Conservation (phyloP, 192 early-diverging fungal species). For the Phycomyces nitens region DNA sequence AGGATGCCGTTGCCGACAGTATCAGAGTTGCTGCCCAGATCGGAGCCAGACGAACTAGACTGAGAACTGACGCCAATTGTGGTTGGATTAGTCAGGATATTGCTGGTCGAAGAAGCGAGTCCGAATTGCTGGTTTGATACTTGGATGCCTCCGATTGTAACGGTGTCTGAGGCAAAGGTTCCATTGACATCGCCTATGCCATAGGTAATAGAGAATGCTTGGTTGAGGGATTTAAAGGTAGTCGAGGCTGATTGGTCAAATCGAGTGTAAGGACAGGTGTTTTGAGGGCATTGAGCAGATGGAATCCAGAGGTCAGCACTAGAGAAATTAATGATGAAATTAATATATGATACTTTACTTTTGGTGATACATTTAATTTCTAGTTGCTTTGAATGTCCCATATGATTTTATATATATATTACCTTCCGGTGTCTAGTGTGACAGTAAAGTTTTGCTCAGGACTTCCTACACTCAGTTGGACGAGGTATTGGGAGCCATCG, state of each 20-base stretch:
- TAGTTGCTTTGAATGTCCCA: background rate
- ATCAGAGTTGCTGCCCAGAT: background rate
- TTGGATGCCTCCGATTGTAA: constrained; percentile 23
- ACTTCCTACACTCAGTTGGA: constrained; percentile 21
- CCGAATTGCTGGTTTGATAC: constrained; percentile 35
- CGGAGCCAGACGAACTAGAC: background rate
- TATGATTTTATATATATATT: background rate
- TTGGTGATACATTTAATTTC: constrained; percentile 2
- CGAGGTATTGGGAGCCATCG: constrained; percentile 26
- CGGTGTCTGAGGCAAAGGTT: constrained; percentile 29
- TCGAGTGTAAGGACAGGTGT: constrained; percentile 11
- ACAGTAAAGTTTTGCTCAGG: constrained; percentile 30
- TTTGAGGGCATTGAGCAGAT: constrained; percentile 14
- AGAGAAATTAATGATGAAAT: background rate
- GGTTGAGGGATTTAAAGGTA: constrained; percentile 6
- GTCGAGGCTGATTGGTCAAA: constrained; percentile 17
- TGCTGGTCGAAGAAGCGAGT: constrained; percentile 13
- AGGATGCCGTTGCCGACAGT: constrained; percentile 28
- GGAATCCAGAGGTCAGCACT: constrained; percentile 34
- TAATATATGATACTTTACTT: background rate
- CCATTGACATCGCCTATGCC: constrained; percentile 27
- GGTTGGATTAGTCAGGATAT: constrained; percentile 28
- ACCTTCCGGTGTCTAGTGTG: constrained; percentile 33
- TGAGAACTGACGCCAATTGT: background rate
- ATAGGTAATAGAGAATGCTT: constrained; percentile 19